Conservation (phyloP, 768 basidiomycete species). For the Hygrophorus pudorinus region DNA sequence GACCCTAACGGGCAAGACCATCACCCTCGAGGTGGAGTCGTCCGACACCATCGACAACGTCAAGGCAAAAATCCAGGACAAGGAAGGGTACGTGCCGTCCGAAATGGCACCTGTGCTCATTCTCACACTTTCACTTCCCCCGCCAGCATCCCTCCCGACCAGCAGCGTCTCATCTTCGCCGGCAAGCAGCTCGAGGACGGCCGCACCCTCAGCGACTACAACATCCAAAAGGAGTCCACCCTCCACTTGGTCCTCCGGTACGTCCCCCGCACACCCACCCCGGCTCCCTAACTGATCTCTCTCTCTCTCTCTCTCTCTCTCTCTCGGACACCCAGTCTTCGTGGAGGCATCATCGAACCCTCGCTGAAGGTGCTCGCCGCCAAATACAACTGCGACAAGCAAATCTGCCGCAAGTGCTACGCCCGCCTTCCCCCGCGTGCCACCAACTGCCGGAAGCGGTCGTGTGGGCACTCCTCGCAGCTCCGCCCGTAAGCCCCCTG, state of each 20-base stretch:
- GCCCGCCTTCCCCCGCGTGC: conserved; percentile 98
- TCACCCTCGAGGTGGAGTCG: conserved; percentile 97
- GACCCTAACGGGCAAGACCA: conserved; percentile 94
- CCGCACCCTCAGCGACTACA: conserved; percentile 92
- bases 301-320: too few relatives aligned
- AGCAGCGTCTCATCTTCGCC: conserved; percentile 92
- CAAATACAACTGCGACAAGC: conserved; percentile 99
- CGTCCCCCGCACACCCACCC: conserved; percentile 16
- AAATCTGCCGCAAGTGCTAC: conserved; percentile 99
- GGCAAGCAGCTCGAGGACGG: conserved; percentile 99
- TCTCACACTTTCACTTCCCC: neutral
- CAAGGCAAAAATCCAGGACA: conserved; percentile 62
- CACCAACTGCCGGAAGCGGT: conserved; percentile 97
- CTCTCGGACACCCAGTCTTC: conserved; percentile 61
- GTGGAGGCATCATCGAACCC: conserved; percentile 98
- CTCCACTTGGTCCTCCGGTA: conserved; percentile 95
- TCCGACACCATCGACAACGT: conserved; percentile 96
- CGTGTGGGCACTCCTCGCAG: conserved; percentile 84
- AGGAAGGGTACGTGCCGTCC: conserved; percentile 43
- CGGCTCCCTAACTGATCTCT: too few relatives aligned
- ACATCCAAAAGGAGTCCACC: conserved; percentile 97
- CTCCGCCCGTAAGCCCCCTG: conserved; percentile 70
- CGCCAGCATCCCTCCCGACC: conserved; percentile 81
- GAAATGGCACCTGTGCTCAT: neutral
- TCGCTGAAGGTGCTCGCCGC: conserved; percentile 94